These are phyloP conservation scores for Nicotiana benthamiana DNA, from an alignment of 257 asterid species.

Conservation along the genomic window DNA sequence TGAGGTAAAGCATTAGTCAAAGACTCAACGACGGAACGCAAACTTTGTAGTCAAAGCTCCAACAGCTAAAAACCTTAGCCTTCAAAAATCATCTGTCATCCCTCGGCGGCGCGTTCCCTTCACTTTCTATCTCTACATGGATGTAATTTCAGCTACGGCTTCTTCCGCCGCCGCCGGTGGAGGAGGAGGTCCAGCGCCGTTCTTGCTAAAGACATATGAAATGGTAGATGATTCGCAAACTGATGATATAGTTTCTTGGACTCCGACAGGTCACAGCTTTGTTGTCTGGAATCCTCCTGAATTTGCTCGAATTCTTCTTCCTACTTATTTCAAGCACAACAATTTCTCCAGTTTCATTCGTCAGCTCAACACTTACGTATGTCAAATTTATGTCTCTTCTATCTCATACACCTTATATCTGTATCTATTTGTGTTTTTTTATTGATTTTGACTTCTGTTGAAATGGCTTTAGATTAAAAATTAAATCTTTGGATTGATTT, in stretches of 20 bases:
- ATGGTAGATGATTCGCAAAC: slow-evolving; percentile 78
- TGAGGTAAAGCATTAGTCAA: neutral
- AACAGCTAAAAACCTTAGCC: neutral
- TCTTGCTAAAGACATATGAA: slow-evolving; percentile 70
- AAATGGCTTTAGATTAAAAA: neutral
- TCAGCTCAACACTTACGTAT: slow-evolving; percentile 91
- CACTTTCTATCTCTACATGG: slow-evolving; percentile 22
- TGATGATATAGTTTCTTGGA: slow-evolving; percentile 79
- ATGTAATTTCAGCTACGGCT: slow-evolving; percentile 26
- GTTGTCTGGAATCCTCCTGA: slow-evolving; percentile 95
- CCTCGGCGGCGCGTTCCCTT: neutral
- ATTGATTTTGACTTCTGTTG: neutral
- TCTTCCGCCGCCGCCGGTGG: slow-evolving; percentile 20
- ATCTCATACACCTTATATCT: neutral
- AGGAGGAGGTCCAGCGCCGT: slow-evolving; percentile 87
- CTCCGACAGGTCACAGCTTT: slow-evolving; percentile 52
- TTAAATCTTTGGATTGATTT: neutral
- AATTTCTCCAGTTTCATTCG: slow-evolving; percentile 94
- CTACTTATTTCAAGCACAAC: slow-evolving; percentile 78
- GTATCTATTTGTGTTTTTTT: no score
- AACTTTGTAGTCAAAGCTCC: neutral
- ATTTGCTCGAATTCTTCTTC: slow-evolving; percentile 70
- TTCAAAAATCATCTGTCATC: neutral
- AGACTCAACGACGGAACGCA: neutral
- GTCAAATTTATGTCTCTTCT: slow-evolving; percentile 6